Conservation (phyloP, 768 basidiomycete species). For the Boletus patriciae region DNA sequence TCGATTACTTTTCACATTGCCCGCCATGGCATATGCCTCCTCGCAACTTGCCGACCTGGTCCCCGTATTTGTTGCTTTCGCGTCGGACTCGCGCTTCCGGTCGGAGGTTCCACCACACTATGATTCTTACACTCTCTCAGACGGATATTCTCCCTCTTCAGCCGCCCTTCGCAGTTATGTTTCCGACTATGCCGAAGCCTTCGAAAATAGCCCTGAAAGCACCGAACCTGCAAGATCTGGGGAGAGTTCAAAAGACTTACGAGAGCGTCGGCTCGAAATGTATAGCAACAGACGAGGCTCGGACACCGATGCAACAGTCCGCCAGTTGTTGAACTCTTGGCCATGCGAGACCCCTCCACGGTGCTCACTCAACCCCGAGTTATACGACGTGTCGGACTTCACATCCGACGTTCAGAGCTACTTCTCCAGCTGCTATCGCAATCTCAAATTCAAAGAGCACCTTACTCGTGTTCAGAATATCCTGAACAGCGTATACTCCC, state of each 20-base stretch:
- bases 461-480: background rate
- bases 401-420: background rate
- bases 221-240: background rate
- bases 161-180: background rate
- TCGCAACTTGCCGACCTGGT: slow-evolving; percentile 15
- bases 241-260: background rate
- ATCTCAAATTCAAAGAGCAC: background rate
- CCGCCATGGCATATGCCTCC: slow-evolving; percentile 33
- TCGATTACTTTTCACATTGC: slow-evolving; percentile 32
- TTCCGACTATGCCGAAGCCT: background rate
- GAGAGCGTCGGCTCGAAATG: background rate
- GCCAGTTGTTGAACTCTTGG: slow-evolving; percentile 11
- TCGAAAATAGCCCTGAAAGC: slow-evolving; percentile 10
- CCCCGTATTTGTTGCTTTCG: slow-evolving; percentile 21
- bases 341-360: slow-evolving; percentile 7
- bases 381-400: slow-evolving; percentile 2
- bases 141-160: slow-evolving; percentile 6
- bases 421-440: slow-evolving; percentile 17
- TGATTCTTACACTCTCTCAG: slow-evolving; percentile 6
- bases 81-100: slow-evolving; percentile 10
- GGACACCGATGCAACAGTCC: slow-evolving; percentile 2
- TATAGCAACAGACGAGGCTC: background rate
- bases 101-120: slow-evolving; percentile 13
- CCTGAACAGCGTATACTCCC: background rate
- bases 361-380: background rate